These are phyloP conservation scores for Stylosanthes scabra DNA, from an alignment of 331 rosid genomes.

Conservation along the genomic window DNA sequence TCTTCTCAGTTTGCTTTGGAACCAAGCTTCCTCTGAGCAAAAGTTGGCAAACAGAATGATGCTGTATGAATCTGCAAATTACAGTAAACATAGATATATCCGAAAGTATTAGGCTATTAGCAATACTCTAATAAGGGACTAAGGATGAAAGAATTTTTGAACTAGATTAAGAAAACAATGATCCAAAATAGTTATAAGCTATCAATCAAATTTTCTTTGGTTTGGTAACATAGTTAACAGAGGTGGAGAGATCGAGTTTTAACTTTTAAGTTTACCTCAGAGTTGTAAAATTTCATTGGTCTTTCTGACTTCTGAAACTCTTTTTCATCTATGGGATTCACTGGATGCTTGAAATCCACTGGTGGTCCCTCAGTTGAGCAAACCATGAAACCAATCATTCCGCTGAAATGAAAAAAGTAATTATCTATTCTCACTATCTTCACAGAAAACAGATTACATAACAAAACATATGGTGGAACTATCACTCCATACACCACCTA, in stretches of 20 bases:
- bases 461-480: neutral
- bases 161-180: neutral
- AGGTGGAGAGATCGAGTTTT: no score
- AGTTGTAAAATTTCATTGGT: slow-evolving; percentile 89
- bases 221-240: no score
- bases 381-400: slow-evolving; percentile 98
- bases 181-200: no score
- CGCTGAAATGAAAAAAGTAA: slow-evolving; percentile 64
- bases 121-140: neutral
- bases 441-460: neutral
- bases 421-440: slow-evolving; percentile 8
- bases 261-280: slow-evolving; percentile 62
- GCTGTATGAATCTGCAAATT: slow-evolving; percentile 74
- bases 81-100: no score
- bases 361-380: slow-evolving; percentile 95
- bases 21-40: slow-evolving; percentile 88
- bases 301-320: slow-evolving; percentile 46
- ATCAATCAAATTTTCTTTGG: no score
- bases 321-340: slow-evolving; percentile 69
- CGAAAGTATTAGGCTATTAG: slow-evolving; percentile 9
- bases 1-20: slow-evolving; percentile 54
- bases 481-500: no score
- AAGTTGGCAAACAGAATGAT: slow-evolving; percentile 95
- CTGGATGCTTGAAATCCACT: slow-evolving; percentile 94
- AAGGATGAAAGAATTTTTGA: neutral